Evolutionary conservation across 495 filamentous ascomycete species (phyloP).

Genomic region (Neurospora terricola): DNA sequence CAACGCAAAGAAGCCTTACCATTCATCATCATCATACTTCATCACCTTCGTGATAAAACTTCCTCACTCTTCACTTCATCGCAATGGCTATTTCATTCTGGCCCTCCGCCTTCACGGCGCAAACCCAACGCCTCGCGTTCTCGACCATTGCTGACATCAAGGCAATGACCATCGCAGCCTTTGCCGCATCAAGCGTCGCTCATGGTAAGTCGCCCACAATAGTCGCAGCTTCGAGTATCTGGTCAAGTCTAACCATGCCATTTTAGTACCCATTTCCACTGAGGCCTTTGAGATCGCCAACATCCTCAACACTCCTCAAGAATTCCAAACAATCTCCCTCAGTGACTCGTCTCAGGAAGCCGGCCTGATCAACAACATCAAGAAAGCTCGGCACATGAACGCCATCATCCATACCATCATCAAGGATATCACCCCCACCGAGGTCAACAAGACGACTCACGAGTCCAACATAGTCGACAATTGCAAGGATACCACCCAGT

Average conservation of each 20-base stretch:
- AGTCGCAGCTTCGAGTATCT: background rate
- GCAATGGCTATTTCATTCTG: background rate
- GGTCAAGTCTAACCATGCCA: background rate
- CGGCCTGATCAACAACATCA: background rate
- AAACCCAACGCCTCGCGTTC: background rate
- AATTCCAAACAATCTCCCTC: background rate
- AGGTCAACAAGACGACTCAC: background rate
- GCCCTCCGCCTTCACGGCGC: background rate
- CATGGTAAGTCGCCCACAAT: background rate
- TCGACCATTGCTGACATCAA: background rate
- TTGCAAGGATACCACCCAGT: background rate
- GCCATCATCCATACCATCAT: background rate
- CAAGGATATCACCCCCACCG: background rate
- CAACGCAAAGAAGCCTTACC: background rate
- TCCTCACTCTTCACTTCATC: background rate
- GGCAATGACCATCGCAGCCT: background rate
- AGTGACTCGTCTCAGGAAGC: background rate
- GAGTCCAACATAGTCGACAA: background rate
- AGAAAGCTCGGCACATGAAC: background rate
- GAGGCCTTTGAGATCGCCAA: background rate
- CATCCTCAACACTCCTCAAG: background rate
- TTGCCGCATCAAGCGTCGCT: background rate
- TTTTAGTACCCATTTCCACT: background rate
- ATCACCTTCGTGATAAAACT: background rate
- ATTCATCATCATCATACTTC: background rate